Conservation (phyloP, 352 stramenopile species). For the Phytophthora boehmeriae region DNA sequence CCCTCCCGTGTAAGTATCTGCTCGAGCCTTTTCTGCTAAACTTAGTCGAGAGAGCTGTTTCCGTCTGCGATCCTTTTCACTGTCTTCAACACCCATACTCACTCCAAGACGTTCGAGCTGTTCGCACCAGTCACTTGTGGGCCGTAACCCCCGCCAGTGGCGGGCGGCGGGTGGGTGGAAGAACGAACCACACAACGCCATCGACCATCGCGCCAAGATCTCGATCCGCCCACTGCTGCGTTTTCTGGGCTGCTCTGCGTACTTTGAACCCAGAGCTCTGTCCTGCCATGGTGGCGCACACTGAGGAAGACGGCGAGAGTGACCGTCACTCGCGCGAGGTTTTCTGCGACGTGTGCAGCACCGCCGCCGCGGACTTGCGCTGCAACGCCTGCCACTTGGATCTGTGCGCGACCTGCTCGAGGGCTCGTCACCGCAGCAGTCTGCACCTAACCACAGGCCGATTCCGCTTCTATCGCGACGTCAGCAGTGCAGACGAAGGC, state of each 20-base stretch:
- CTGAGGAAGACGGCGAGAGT: constrained; percentile 11
- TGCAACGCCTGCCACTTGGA: constrained; percentile 57
- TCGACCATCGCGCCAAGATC: background rate
- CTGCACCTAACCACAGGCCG: constrained; percentile 48
- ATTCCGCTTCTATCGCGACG: constrained; percentile 31
- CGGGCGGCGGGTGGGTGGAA: constrained; percentile 9
- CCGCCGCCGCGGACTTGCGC: constrained; percentile 27
- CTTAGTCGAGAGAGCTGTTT: background rate
- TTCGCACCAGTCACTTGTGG: constrained; percentile 30
- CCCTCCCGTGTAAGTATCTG: too few relatives aligned
- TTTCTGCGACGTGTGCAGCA: constrained; percentile 56
- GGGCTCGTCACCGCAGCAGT: constrained; percentile 44
- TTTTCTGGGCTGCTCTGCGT: too few relatives aligned
- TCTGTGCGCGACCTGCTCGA: constrained; percentile 49
- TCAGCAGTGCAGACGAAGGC: constrained; percentile 7
- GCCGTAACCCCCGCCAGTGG: constrained; percentile 28
- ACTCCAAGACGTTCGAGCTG: constrained; percentile 7
- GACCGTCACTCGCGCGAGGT: constrained; percentile 10
- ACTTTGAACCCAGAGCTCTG: too few relatives aligned
- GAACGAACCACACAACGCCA: background rate
- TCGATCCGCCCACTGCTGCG: background rate
- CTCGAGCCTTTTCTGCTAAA: background rate
- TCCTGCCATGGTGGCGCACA: constrained; percentile 15
- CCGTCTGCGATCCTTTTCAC: background rate
- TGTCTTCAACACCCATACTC: constrained; percentile 3